These are phyloP conservation scores for Fistulina hepatica DNA, from an alignment of 1,284 basidiomycete species.

Conservation along the genomic window DNA sequence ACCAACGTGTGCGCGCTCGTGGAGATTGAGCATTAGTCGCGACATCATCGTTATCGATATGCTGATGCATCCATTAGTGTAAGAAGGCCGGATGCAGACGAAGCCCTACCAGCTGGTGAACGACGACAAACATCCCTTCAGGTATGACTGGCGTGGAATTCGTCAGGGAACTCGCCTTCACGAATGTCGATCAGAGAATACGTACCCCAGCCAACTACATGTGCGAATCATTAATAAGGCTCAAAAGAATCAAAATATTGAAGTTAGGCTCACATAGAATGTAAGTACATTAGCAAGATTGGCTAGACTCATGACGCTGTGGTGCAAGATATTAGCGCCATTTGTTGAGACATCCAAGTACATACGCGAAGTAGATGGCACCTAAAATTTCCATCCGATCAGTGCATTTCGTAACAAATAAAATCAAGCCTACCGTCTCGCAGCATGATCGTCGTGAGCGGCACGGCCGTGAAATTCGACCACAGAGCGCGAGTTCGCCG, in stretches of 20 bases:
- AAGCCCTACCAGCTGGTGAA: conserved; percentile 7
- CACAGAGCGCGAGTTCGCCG: too few species aligned
- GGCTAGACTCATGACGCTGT: conserved; percentile 2
- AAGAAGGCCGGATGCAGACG: not conserved
- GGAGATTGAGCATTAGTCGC: conserved; percentile 5
- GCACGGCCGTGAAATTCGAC: too few species aligned
- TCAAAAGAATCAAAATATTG: too few species aligned
- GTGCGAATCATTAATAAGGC: too few species aligned
- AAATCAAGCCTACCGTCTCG: too few species aligned
- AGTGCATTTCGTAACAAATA: too few species aligned
- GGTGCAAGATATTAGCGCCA: too few species aligned
- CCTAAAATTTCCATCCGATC: too few species aligned
- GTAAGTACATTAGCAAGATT: conserved; percentile 5
- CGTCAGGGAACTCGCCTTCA: not conserved
- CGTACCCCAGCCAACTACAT: not conserved
- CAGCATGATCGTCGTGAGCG: too few species aligned
- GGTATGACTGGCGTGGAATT: not conserved
- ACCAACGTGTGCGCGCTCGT: conserved; percentile 2
- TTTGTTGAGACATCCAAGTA: too few species aligned
- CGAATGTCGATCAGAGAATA: not conserved
- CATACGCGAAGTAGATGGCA: too few species aligned
- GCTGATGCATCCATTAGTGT: not conserved
- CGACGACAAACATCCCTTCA: conserved; percentile 3
- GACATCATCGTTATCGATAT: conserved; percentile 6
- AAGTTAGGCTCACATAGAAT: conserved; percentile 3